phyloP scores from a whole-genome alignment of 2,329 filamentous ascomycete species.

The Aspergillus felis region DNA sequence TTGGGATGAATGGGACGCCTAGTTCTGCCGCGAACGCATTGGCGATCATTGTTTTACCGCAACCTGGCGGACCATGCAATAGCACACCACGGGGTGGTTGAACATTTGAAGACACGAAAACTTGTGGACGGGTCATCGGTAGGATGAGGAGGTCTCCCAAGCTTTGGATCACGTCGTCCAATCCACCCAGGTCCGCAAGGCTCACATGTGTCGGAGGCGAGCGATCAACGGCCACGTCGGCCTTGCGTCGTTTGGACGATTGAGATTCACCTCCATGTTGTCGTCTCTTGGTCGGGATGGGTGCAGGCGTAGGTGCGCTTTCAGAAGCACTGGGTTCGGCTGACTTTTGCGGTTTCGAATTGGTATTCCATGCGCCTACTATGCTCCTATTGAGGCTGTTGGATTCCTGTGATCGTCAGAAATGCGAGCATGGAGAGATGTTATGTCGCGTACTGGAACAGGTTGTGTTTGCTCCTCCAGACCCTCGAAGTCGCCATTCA shows the following conservation, averaged over 20 bases:
- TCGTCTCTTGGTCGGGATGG: slow-evolving; percentile 50
- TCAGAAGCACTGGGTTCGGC: slow-evolving; percentile 24
- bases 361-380: slow-evolving; percentile 54
- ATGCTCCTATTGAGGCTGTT: slow-evolving; percentile 66
- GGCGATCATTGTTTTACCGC: slow-evolving; percentile 80
- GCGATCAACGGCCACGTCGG: slow-evolving; percentile 54
- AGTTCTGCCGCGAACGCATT: slow-evolving; percentile 73
- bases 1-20: slow-evolving; percentile 72
- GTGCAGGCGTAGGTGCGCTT: slow-evolving; percentile 21
- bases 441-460: slow-evolving; percentile 22
- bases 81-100: slow-evolving; percentile 71
- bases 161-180: slow-evolving; percentile 67
- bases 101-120: slow-evolving; percentile 62
- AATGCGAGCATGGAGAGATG: neutral
- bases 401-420: slow-evolving; percentile 41
- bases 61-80: slow-evolving; percentile 78
- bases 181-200: slow-evolving; percentile 70
- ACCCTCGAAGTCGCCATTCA: slow-evolving; percentile 50
- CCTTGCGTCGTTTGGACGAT: slow-evolving; percentile 61
- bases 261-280: slow-evolving; percentile 61
- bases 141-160: slow-evolving; percentile 68
- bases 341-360: slow-evolving; percentile 31
- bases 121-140: slow-evolving; percentile 65
- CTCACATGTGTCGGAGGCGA: slow-evolving; percentile 64
- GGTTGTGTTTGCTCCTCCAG: slow-evolving; percentile 36